Evolutionary conservation across 352 stramenopile genomes (phyloP).

Genomic region (Peronospora tabacina): DNA sequence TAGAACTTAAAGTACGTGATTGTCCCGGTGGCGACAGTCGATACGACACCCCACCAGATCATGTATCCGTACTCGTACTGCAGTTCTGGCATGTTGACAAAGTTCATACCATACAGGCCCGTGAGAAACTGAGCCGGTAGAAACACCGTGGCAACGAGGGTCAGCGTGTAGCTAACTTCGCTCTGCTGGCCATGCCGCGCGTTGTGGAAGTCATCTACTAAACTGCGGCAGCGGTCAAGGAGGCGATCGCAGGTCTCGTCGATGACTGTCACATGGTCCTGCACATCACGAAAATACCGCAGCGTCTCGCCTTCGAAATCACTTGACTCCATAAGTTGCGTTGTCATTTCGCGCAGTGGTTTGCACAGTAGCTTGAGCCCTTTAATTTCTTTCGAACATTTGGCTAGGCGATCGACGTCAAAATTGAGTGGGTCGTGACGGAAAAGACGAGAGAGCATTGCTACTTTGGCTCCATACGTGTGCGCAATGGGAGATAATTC

Average conservation of each 20-base stretch:
- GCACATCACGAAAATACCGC: constrained; percentile 78
- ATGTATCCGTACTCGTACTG: constrained; percentile 67
- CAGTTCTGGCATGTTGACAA: constrained; percentile 81
- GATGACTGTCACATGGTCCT: constrained; percentile 77
- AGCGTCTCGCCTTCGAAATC: constrained; percentile 65
- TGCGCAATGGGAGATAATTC: constrained; percentile 71
- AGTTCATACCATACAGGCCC: constrained; percentile 88
- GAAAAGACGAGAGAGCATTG: constrained; percentile 61
- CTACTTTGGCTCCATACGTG: constrained; percentile 62
- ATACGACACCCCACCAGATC: constrained; percentile 64
- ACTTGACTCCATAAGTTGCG: constrained; percentile 59
- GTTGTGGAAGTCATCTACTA: constrained; percentile 67
- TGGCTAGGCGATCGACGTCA: constrained; percentile 45
- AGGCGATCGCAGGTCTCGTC: constrained; percentile 77
- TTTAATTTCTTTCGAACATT: constrained; percentile 64
- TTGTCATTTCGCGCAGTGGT: constrained; percentile 60
- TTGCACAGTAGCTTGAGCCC: constrained; percentile 68
- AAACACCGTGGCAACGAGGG: constrained; percentile 75
- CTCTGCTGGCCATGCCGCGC: constrained; percentile 53
- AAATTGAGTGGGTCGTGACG: constrained; percentile 51
- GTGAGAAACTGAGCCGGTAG: constrained; percentile 83
- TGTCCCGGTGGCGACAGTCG: constrained; percentile 38
- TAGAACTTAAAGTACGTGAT: constrained; percentile 62
- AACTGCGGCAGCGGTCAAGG: constrained; percentile 52
- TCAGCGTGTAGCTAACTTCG: constrained; percentile 75